A percentile compares a stretch with the other conserved stretches of the same genome.
These are phyloP conservation scores for Dendrobium officinale DNA, from an alignment of 106 monocot genomes.

Conservation along the genomic window DNA sequence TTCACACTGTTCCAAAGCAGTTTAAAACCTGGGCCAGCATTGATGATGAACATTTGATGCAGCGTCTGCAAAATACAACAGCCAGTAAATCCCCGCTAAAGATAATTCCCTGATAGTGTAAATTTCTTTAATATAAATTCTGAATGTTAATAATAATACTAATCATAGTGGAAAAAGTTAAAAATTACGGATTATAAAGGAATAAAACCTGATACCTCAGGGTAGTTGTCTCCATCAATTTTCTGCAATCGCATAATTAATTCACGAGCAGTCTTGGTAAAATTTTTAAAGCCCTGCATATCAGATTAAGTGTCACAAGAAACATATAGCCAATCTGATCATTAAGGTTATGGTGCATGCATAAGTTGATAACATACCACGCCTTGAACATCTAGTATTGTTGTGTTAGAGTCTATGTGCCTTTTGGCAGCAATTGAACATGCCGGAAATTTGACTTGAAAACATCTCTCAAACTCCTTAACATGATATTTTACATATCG, in stretches of 20 bases:
- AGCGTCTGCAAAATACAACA: constrained; percentile 5
- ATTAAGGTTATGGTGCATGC: not conserved
- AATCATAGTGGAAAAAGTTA: not conserved
- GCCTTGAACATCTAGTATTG: constrained; percentile 86
- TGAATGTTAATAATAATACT: not conserved
- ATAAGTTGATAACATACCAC: constrained; percentile 38
- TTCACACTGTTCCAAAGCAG: constrained; percentile 65
- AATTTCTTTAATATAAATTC: not conserved
- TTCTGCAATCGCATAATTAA: constrained; percentile 49
- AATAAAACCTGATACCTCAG: constrained; percentile 30
- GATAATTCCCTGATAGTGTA: not conserved
- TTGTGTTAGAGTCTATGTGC: constrained; percentile 74
- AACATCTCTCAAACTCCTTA: constrained; percentile 57
- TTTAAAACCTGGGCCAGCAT: constrained; percentile 69
- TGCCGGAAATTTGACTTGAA: constrained; percentile 66
- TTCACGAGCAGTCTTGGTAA: constrained; percentile 56
- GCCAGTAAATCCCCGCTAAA: not conserved
- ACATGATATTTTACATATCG: constrained; percentile 63
- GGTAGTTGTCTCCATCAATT: constrained; percentile 65
- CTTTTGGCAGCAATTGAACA: constrained; percentile 76
- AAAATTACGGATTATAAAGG: not conserved
- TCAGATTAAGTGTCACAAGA: not conserved
- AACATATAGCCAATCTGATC: not conserved
- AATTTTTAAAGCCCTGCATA: constrained; percentile 48
- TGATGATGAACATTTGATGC: constrained; percentile 55